Evolutionary conservation across 495 filamentous ascomycete genomes (phyloP), one percentile per base, ranked within the genome.

Genomic region (Xylaria palmicola): DNA sequence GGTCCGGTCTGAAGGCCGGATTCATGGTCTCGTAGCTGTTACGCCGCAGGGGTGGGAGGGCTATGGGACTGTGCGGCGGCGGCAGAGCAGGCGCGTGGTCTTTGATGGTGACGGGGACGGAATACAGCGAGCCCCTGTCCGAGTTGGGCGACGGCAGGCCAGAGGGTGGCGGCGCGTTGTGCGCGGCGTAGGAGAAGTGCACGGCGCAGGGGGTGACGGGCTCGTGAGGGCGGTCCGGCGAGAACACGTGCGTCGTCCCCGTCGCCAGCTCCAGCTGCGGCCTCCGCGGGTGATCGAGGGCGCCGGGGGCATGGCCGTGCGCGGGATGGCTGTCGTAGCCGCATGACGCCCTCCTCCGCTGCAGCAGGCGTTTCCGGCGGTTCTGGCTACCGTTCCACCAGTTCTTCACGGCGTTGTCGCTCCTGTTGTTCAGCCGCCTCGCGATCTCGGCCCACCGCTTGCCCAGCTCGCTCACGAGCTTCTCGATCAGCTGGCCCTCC

Each of bases 381-480:
- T 97, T 97, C 86, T 91, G 88, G 69, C 90, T 90, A 34, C 94
- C 93, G 74, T 98, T 98, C 91, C 91, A 97, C 91, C 92, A 98
- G 76, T 98, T 98, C 85, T 98, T 98, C 51, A 98, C 92, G 32
- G 91, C 90, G 70, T 98, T 98, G 80, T 98, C 94, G 77, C 92
- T 96, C 65, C 94, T 86, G 62, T 93, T 93, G 17, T 88, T 84
- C 22, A 98, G 84, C 17, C 84, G 79, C 66, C 94, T 84, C 26
- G 94, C 93, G 65, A 98, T 98, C 65, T 97, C 91, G 3, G 94
- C 94, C 94, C 94, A 98, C 26, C 89, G 82, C 76, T 91, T 95
- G 48, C 94, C 94, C 80, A 90, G 88, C 62, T 92, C 86, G 24
- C 72, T 75, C 34, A 97, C 93, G 75, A 94, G 79, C 47, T 83